Evolutionary conservation across 805 yeast species (phyloP).

Genomic region (Yarrowia keelungensis): DNA sequence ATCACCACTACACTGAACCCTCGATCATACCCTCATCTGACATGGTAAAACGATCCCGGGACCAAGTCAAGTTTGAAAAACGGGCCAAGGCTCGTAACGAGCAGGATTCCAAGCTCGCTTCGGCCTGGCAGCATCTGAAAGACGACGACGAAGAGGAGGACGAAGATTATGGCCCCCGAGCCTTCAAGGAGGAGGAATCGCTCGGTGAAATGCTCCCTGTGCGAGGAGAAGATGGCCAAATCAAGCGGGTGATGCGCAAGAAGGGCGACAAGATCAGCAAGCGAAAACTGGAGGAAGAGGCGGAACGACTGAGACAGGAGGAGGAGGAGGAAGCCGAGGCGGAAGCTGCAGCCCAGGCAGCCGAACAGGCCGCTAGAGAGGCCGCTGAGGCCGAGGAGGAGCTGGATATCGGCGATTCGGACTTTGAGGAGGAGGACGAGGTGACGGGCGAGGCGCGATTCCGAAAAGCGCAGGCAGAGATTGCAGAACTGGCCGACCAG

Average conservation of each 20-base stretch:
- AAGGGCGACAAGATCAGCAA: constrained; percentile 46
- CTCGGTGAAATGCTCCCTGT: constrained; percentile 80
- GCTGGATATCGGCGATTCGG: constrained; percentile 47
- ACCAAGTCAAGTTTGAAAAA: constrained; percentile 43
- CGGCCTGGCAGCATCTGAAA: constrained; percentile 41
- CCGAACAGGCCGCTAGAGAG: constrained; percentile 47
- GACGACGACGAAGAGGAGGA: constrained; percentile 55
- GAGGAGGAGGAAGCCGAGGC: constrained; percentile 45
- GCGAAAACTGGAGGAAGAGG: constrained; percentile 45
- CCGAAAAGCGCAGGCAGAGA: constrained; percentile 73
- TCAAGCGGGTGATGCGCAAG: constrained; percentile 65
- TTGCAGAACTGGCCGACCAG: constrained; percentile 79
- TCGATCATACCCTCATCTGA: too few relatives aligned
- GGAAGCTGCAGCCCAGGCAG: constrained; percentile 25
- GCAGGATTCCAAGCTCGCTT: constrained; percentile 41
- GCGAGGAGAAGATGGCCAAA: constrained; percentile 69
- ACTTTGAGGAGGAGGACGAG: constrained; percentile 53
- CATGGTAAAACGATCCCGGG: constrained; percentile 46
- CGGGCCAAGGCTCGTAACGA: constrained; percentile 42
- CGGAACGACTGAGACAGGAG: constrained; percentile 46
- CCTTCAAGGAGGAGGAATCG: constrained; percentile 53
- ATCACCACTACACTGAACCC: background rate
- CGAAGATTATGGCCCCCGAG: constrained; percentile 85
- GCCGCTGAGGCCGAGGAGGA: constrained; percentile 46
- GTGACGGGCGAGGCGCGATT: constrained; percentile 62